phyloP scores from a whole-genome alignment of 306 rosid species.

The Sesbania bispinosa region DNA sequence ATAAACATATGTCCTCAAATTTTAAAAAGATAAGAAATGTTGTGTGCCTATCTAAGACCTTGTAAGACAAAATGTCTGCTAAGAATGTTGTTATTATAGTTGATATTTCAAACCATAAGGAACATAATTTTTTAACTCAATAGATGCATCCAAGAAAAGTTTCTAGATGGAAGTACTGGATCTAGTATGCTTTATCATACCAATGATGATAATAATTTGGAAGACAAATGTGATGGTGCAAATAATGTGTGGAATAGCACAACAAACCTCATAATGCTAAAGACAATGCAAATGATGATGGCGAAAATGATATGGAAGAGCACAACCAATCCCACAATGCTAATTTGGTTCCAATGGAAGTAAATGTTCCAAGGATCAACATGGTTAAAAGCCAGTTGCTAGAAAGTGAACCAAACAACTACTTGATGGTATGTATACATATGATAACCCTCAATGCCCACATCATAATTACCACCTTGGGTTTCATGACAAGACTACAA shows the following conservation, averaged over 20 bases:
- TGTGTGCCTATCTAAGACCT: slow-evolving; percentile 49
- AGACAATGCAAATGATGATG: no score
- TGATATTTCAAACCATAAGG: slow-evolving; percentile 53
- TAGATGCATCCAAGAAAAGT: not conserved
- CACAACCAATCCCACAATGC: not conserved
- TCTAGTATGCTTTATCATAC: not conserved
- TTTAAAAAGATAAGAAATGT: slow-evolving; percentile 44
- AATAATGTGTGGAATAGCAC: no score
- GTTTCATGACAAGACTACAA: not conserved
- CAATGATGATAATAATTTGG: not conserved
- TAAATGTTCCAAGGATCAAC: not conserved
- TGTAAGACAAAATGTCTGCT: slow-evolving; percentile 66
- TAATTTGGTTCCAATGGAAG: not conserved
- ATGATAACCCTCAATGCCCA: not conserved
- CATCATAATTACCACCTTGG: not conserved
- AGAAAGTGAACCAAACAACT: not conserved
- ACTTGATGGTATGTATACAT: not conserved
- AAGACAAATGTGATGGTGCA: not conserved
- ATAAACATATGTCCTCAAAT: slow-evolving; percentile 59
- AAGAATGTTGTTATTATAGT: slow-evolving; percentile 55
- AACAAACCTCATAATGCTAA: no score
- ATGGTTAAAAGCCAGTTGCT: not conserved
- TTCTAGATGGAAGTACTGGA: not conserved
- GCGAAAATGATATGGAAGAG: not conserved
- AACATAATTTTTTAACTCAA: slow-evolving; percentile 41